Conservation (phyloP, 140 eudicot genomes). For the Ambrosia hybrid region DNA sequence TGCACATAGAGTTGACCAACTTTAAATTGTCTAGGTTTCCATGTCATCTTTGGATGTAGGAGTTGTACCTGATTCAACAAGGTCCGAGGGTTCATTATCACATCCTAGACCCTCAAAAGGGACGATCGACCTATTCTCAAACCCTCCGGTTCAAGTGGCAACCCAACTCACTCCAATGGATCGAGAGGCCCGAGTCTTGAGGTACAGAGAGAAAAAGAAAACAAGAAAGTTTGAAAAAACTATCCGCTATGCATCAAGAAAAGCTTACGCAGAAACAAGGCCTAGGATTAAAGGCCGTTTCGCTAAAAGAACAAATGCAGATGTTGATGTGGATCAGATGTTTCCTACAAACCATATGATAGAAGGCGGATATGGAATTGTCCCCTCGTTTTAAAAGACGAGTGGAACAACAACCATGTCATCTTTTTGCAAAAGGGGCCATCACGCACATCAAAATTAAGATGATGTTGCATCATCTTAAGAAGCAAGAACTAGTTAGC, state of each 20-base stretch:
- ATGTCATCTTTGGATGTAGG: conserved; percentile 85
- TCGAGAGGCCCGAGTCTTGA: conserved; percentile 80
- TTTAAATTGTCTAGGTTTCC: conserved; percentile 48
- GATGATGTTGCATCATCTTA: conserved; percentile 34
- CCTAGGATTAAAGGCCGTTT: conserved; percentile 97
- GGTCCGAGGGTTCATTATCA: conserved; percentile 44
- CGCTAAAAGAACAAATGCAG: conserved; percentile 71
- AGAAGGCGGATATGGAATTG: conserved; percentile 66
- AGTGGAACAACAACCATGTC: background rate
- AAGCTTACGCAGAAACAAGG: conserved; percentile 95
- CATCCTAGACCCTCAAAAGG: conserved; percentile 70
- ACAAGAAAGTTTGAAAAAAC: conserved; percentile 89
- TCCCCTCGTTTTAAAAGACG: conserved; percentile 68
- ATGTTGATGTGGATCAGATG: conserved; percentile 74
- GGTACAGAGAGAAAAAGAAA: conserved; percentile 97
- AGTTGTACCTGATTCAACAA: conserved; percentile 79
- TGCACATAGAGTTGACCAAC: too few species aligned
- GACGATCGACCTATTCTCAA: conserved; percentile 74
- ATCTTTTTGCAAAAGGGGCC: conserved; percentile 10
- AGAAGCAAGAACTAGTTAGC: conserved; percentile 19
- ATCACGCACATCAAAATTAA: conserved; percentile 3
- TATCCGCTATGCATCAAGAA: conserved; percentile 93
- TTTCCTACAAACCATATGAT: conserved; percentile 54
- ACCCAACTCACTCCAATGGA: conserved; percentile 75
- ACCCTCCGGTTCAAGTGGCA: conserved; percentile 64